Base-by-base conservation (phyloP, 768 basidiomycete species). In the Amanita polypyramis region DNA sequence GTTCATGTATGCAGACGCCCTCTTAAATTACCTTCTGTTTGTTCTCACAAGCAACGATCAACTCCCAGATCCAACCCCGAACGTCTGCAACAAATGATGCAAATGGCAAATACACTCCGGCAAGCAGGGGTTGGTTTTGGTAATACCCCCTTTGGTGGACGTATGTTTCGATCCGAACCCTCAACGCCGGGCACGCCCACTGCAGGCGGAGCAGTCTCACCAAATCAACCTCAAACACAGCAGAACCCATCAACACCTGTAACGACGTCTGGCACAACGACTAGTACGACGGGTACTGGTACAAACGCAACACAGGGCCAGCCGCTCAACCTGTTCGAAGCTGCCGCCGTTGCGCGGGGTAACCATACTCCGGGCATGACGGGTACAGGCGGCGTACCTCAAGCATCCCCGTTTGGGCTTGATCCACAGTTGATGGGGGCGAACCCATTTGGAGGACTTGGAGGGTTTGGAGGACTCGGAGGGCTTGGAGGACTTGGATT, bases 21-120 rank as follows among this genome's bases (percentile, higher is more conserved):
- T 43, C 35, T 30, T n/a, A n/a, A n/a, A n/a, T 40, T 20, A 32
- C 5, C 33, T 40, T 10, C 17, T 21, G 49, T 38, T 25, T 45
- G 29, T 29, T 9, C 8, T 40, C 29, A 32, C 35, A 32, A 19
- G 25, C 42, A 33, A 30, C 47, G n/a, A n/a, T n/a, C n/a, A 2
- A 27, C 29, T 9, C 15, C 15, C 51, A 82, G 81, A 34, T 77
- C 88, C 4, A 85, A 91, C 63, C 92, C 92, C 0, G 80, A 91
- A 51, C 68, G 70, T 11, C 70, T 95, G 52, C 81, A 82, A 51
- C 69, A 70, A 43, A 85, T 89, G 79, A 67, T 90, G 51, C 82
- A 80, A 51, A 84, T 91, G 82, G 76, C 83, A 4, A 58, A 69
- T 39, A 60, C 70, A 61, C 62, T 85, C 59, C 67, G 72, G 15